Conservation (phyloP, 2,329 filamentous ascomycete genomes). For the Cercospora nicotianae region DNA sequence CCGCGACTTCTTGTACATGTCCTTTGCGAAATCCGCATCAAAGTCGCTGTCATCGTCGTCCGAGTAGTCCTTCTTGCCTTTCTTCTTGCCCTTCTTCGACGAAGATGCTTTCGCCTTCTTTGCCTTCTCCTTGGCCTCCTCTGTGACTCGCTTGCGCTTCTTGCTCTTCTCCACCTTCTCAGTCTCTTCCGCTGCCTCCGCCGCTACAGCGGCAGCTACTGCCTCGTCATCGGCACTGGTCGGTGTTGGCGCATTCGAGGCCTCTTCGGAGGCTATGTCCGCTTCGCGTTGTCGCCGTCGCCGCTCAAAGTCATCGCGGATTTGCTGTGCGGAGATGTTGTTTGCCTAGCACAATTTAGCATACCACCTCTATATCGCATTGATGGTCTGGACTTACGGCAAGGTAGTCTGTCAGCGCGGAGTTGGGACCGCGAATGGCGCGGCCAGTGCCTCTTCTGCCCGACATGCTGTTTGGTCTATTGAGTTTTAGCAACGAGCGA, state of each 20-base stretch:
- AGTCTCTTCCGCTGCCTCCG: conserved; percentile 40
- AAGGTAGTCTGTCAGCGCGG: conserved; percentile 67
- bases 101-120: conserved; percentile 50
- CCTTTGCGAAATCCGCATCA: conserved; percentile 48
- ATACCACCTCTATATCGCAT: not conserved
- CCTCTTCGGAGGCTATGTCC: conserved; percentile 35
- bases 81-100: conserved; percentile 41
- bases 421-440: conserved; percentile 59
- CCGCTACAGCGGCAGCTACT: conserved; percentile 40
- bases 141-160: conserved; percentile 60
- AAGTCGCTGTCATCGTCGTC: conserved; percentile 49
- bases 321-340: conserved; percentile 69
- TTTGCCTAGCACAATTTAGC: conserved; percentile 54
- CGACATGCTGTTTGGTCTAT: conserved; percentile 34
- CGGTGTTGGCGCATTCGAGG: conserved; percentile 37
- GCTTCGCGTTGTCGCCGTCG: conserved; percentile 53
- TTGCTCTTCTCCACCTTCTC: conserved; percentile 46
- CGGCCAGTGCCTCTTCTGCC: conserved; percentile 44
- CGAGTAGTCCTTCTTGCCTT: conserved; percentile 46
- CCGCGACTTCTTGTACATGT: conserved; percentile 57
- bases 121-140: conserved; percentile 45
- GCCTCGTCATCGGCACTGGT: conserved; percentile 36
- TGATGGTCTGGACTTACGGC: conserved; percentile 51
- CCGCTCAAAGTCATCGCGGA: conserved; percentile 59
- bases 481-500: not conserved